These are phyloP conservation scores for Pichia terricola DNA, from an alignment of 1,139 yeast species.

Conservation along the genomic window DNA sequence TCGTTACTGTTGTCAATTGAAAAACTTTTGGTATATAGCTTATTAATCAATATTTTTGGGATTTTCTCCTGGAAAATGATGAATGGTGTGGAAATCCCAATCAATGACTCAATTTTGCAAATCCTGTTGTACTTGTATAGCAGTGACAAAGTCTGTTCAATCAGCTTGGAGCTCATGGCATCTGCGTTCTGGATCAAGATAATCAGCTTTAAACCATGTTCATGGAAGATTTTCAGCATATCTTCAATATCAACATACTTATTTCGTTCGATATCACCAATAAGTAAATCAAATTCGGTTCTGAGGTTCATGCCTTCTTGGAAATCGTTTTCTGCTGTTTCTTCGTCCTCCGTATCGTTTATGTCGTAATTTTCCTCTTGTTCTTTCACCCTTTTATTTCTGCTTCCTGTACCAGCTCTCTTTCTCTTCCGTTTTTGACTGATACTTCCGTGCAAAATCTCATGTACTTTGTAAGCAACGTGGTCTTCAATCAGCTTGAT, in stretches of 20 bases:
- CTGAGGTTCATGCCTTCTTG: conserved; percentile 1
- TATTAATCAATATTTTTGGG: conserved; percentile 22
- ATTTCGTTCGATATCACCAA: conserved; percentile 18
- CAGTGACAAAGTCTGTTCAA: conserved; percentile 41
- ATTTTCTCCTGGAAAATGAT: conserved; percentile 34
- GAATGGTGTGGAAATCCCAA: conserved; percentile 47
- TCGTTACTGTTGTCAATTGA: conserved; percentile 36
- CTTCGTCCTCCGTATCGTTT: conserved; percentile 10
- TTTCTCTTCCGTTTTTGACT: neutral
- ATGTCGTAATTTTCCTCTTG: neutral
- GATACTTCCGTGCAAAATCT: neutral
- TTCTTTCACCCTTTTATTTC: neutral
- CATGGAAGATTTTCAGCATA: conserved; percentile 23
- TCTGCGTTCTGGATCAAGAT: conserved; percentile 59
- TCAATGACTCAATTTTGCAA: conserved; percentile 15
- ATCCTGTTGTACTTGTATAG: conserved; percentile 29
- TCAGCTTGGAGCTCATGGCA: conserved; percentile 41
- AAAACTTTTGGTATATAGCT: conserved; percentile 23
- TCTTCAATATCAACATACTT: conserved; percentile 26
- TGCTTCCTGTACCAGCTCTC: neutral
- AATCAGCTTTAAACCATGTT: conserved; percentile 18
- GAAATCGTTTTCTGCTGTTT: neutral
- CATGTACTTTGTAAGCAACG: conserved; percentile 7
- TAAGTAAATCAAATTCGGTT: neutral
- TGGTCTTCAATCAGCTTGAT: conserved; percentile 10